Conservation (phyloP, 1,284 basidiomycete species). For the Lignosus rhinocerotis region DNA sequence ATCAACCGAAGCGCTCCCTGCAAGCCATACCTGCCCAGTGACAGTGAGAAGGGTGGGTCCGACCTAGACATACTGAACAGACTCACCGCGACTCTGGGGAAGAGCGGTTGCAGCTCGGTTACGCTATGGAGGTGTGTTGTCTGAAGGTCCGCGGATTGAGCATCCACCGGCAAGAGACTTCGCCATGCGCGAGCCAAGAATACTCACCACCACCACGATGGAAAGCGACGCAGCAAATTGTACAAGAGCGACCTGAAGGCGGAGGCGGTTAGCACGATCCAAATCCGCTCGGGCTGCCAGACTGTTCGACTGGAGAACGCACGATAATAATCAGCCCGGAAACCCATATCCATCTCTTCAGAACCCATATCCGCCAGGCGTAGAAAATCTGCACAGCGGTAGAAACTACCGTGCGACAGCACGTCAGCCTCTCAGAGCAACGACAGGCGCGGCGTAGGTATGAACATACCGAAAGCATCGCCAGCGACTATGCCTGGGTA, state of each 20-base stretch:
- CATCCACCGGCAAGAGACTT: too few relatives aligned
- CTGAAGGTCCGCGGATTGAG: too few relatives aligned
- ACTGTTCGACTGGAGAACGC: not conserved
- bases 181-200: too few relatives aligned
- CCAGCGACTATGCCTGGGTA: constrained; percentile 9
- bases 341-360: constrained; percentile 15
- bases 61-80: too few relatives aligned
- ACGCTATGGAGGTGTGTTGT: too few relatives aligned
- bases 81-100: too few relatives aligned
- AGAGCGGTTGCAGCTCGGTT: too few relatives aligned
- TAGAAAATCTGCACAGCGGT: constrained; percentile 21
- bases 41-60: too few relatives aligned
- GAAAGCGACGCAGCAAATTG: not conserved
- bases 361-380: constrained; percentile 22
- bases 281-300: not conserved
- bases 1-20: not conserved
- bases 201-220: too few relatives aligned
- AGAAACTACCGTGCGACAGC: constrained; percentile 2
- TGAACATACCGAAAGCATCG: constrained; percentile 9
- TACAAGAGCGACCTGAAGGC: constrained; percentile 1
- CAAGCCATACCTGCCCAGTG: too few relatives aligned
- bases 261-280: too few relatives aligned
- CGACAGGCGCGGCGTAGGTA: not conserved
- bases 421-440: not conserved
- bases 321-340: constrained; percentile 7